Evolutionary conservation across 345 rosid genomes (phyloP), one percentile per base, ranked within the genome.

Genomic region (Excoecaria cochinchinensis): DNA sequence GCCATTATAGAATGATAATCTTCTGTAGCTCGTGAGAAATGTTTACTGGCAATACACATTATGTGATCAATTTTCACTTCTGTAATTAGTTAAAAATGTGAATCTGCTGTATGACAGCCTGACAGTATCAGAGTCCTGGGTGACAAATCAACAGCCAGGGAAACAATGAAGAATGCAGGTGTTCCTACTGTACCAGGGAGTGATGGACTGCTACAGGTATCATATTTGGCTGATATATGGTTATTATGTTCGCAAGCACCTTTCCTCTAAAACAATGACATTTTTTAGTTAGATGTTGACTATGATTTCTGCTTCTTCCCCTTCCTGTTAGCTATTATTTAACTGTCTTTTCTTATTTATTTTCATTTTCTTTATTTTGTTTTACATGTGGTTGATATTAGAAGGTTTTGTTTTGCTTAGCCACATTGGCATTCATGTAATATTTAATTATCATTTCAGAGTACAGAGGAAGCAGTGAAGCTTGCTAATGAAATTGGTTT

Each of bases 101-200:
- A 70, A 67, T 31, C 69, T 65, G 13, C 53, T 47, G 50, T 78
- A 66, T 84, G 81, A 79, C 87, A 95, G 99, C 98, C 99, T 58
- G 96, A 95, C 85, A 92, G 99, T 77, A 95, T 95, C 83, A 91
- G 92, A 71, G 89, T 88, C 56, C 92, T 95, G 99, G 99, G 99
- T 74, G 99, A 95, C 86, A 95, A 95, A 86, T 76, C 99, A 76
- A 92, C 98, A 69, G 98, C 98, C n/a, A 85, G 99, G 79, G 99
- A 92, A 72, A 95, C 99, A 51, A 95, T 92, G 99, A 95, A 95
- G 87, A 92, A 87, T 84, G 98, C 99, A 38, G 92, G 96, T 72
- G 99, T 95, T 78, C 99, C 98, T 21, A 95, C 99, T 47, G 99
- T 95, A 46, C 99, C 99, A 1, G 98, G 99, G 77, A 95, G 99